Conservation (phyloP, 176 grass and related monocot genomes). For the Cenchrus fungigraminus region DNA sequence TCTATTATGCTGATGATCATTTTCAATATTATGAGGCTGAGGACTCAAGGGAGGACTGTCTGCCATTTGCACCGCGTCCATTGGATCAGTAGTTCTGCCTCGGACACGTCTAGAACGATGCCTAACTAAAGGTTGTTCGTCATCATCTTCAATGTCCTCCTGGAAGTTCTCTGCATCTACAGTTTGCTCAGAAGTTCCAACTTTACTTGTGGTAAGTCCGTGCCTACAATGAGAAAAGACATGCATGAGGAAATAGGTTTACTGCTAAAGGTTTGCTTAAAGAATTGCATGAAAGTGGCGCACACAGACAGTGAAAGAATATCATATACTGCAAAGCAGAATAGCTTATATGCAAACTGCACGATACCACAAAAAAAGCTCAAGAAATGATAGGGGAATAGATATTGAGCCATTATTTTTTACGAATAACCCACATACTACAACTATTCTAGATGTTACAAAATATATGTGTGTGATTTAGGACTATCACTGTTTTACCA, state of each 20-base stretch:
- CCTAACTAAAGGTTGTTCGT: constrained; percentile 76
- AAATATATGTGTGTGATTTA: background rate
- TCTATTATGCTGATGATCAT: constrained; percentile 41
- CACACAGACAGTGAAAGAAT: background rate
- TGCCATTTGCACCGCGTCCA: constrained; percentile 38
- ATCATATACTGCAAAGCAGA: background rate
- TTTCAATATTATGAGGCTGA: constrained; percentile 36
- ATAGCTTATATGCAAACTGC: constrained; percentile 24
- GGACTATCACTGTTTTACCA: background rate
- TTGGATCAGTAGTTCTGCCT: constrained; percentile 44
- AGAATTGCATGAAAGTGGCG: background rate
- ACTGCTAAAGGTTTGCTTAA: constrained; percentile 6
- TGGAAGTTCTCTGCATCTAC: constrained; percentile 49
- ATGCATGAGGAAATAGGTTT: constrained; percentile 17
- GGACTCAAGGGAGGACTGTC: constrained; percentile 51
- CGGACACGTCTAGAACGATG: constrained; percentile 45
- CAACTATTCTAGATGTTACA: background rate
- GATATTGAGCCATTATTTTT: constrained; percentile 18
- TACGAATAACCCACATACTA: constrained; percentile 1
- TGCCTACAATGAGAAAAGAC: constrained; percentile 61
- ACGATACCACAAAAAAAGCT: background rate
- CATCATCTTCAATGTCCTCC: constrained; percentile 71
- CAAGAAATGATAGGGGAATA: constrained; percentile 10
- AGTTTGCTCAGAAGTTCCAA: constrained; percentile 61
- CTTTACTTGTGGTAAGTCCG: constrained; percentile 42